Base-by-base conservation (phyloP, 345 rosid species). In the Lenwebbia sp. region DNA sequence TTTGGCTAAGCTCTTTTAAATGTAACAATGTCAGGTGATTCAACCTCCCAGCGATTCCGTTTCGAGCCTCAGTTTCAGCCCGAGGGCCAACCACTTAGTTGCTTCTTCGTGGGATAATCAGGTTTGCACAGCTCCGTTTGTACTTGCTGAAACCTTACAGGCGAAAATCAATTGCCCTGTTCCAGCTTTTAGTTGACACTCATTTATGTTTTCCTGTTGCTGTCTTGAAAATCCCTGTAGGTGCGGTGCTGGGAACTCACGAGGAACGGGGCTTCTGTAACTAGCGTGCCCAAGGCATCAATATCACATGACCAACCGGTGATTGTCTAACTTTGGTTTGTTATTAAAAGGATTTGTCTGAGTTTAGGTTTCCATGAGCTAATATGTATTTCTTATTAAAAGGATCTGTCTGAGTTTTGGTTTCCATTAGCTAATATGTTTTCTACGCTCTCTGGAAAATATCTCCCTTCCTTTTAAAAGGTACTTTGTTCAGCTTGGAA, bases 21-120 rank as follows among this genome's bases (percentile, higher is more conserved):
- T 21, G 49, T 53, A 49, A 70, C 47, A 41, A 52, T 83, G 50
- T 52, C 84, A 97, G 99, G 98, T 98, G 74, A 84, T 92, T 84
- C 98, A 95, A 85, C 96, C 98, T 55, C 99, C 99, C 4, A 84
- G 86, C 49, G 99, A 95, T 89, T 96, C 99, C 9, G 91, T 98
- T 85, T 95, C 98, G 4, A 98, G 99, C 87, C 96, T 98, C 82
- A 56, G 92, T 89, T 98, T 98, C 92, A 96, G 99, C 92, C 96
- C 99, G 40, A 94, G 92, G 90, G 98, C 98, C 52, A 97, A 98
- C 84, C 88, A 92, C 83, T 92, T 98, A 89, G 93, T 96, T 54
- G 98, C 99, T 26, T 94, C 97, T 86, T 96, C 99, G 37, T 97
- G 99, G 99, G 99, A 97, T 91, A 97, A 95, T 88, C 99, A 97